These are phyloP conservation scores for Exophiala phaeomuriformis DNA, from an alignment of 2,329 filamentous ascomycete genomes.

Conservation along the genomic window DNA sequence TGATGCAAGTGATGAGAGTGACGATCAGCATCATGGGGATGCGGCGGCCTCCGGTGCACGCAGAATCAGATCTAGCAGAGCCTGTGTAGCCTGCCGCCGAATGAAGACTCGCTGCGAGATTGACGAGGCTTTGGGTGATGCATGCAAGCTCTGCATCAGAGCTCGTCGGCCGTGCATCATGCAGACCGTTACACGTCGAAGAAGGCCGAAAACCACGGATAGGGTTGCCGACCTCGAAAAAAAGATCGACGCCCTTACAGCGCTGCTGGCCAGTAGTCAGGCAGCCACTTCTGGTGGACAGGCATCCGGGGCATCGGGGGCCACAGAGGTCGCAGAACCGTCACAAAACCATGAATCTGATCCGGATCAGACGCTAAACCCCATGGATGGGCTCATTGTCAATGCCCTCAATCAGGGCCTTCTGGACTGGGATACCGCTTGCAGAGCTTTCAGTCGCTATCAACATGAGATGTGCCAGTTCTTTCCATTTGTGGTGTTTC, in stretches of 20 bases:
- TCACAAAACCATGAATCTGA: background rate
- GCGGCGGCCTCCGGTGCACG: background rate
- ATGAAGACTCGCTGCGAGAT: conserved; percentile 80
- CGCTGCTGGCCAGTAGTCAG: conserved; percentile 58
- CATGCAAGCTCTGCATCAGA: conserved; percentile 70
- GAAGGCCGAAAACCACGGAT: conserved; percentile 80
- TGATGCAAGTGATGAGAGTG: conserved; percentile 19
- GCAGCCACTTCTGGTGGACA: conserved; percentile 16
- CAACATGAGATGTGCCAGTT: conserved; percentile 47
- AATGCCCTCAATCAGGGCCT: conserved; percentile 45
- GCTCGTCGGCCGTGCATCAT: conserved; percentile 67
- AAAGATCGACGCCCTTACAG: conserved; percentile 82
- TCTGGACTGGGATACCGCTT: conserved; percentile 45
- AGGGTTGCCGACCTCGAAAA: conserved; percentile 82
- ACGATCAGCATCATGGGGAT: conserved; percentile 11
- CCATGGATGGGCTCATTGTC: conserved; percentile 28
- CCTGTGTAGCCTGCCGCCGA: conserved; percentile 68
- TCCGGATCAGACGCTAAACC: background rate
- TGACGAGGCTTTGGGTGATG: conserved; percentile 54
- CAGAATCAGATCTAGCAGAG: conserved; percentile 38
- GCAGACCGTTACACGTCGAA: conserved; percentile 66
- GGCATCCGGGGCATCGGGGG: background rate
- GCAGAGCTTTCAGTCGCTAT: conserved; percentile 50
- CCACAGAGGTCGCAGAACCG: background rate
- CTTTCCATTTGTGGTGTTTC: conserved; percentile 53